Evolutionary conservation across 495 filamentous ascomycete species (phyloP), one percentile per base, ranked within the genome.

Genomic region (Penicillium herquei): DNA sequence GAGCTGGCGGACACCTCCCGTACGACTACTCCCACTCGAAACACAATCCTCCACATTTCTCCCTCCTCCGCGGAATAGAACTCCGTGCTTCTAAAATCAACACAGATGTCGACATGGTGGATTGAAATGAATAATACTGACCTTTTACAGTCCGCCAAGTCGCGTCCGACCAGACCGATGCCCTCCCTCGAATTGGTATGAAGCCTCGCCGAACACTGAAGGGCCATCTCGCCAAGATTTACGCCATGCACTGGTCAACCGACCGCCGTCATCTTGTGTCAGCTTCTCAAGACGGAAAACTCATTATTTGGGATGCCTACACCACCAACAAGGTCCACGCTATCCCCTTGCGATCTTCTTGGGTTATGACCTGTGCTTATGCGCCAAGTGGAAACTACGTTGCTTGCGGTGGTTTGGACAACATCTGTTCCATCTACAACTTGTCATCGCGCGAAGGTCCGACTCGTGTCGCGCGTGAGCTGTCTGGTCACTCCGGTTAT

Each of bases 341-440:
- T 70, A 98, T 98, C 61, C 94, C 94, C n/a, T 80, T 98, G 43
- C 85, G 94, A 49, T 98, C 94, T 7, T 98, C 94, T 21, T 98
- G 94, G 94, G 94, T 98, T 69, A 98, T 98, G 94, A 98, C 93
- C 62, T 98, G 94, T 82, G 94, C 94, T 62, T 98, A 98, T 72
- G 93, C 95, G 64, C 94, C 94, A 11, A 96, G 92, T 70, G 94
- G 94, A 16, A 98, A 98, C 73, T 98, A 90, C 69, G 94, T 98
- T 49, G 94, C 94, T 30, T 98, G 94, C 68, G 94, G 94, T 79
- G 94, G 94, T 78, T 81, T 98, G 51, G 94, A 98, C 73, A 98
- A 98, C 77, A 98, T 98, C 68, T 98, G 94, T 81, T 98, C 94
- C 57, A 96, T 98, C 66, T 98, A 98, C 81, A 98, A 98, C 76